Conservation (phyloP, 2,329 filamentous ascomycete species). For the Colletotrichum sp. region DNA sequence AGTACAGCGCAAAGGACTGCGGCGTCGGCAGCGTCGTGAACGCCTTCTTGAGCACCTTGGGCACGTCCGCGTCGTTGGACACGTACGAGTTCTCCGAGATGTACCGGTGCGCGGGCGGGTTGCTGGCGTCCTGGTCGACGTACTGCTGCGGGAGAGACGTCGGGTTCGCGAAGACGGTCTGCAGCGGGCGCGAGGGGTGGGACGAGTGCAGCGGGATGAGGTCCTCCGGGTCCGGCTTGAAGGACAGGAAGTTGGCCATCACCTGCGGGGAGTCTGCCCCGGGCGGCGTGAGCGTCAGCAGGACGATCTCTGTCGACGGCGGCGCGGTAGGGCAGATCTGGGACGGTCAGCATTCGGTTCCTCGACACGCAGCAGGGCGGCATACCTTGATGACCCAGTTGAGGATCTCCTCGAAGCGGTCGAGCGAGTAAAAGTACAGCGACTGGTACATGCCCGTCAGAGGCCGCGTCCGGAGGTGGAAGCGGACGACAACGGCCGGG, state of each 20-base stretch:
- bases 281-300: slow-evolving; percentile 34
- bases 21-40: slow-evolving; percentile 52
- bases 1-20: slow-evolving; percentile 54
- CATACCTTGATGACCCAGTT: slow-evolving; percentile 50
- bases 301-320: slow-evolving; percentile 44
- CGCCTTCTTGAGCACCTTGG: slow-evolving; percentile 46
- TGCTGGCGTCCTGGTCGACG: slow-evolving; percentile 45
- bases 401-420: slow-evolving; percentile 48
- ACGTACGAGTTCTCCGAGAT: slow-evolving; percentile 57
- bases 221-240: slow-evolving; percentile 36
- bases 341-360: not conserved
- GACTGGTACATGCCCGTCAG: slow-evolving; percentile 35
- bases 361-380: not conserved
- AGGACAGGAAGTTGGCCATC: slow-evolving; percentile 44
- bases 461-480: slow-evolving; percentile 48
- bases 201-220: slow-evolving; percentile 4
- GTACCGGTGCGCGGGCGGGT: slow-evolving; percentile 54
- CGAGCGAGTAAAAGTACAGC: slow-evolving; percentile 51
- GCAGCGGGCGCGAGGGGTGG: slow-evolving; percentile 25
- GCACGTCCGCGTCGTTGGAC: slow-evolving; percentile 49
- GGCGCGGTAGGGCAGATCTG: slow-evolving; percentile 37
- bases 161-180: slow-evolving; percentile 37
- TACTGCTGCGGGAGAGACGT: slow-evolving; percentile 49
- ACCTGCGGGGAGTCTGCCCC: slow-evolving; percentile 33
- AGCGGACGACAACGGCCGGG: slow-evolving; percentile 56